Conservation (phyloP, 2,329 filamentous ascomycete species). For the Colletotrichum chrysophilum region DNA sequence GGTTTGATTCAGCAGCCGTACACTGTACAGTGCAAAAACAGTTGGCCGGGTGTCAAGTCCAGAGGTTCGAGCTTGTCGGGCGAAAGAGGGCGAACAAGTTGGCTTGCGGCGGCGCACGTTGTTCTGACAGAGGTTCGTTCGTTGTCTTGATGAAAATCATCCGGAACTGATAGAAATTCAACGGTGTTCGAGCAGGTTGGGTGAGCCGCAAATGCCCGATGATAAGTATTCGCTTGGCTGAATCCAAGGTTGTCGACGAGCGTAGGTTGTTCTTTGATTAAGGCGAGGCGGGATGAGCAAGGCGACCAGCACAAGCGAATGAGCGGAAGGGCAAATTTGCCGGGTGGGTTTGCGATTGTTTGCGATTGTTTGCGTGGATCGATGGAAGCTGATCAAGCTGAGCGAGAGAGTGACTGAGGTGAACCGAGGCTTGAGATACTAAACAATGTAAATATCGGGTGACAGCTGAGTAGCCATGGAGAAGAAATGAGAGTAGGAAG, state of each 20-base stretch:
- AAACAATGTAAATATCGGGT: not conserved
- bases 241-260: not conserved
- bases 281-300: not conserved
- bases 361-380: not conserved
- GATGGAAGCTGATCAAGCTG: not conserved
- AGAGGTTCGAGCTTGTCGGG: not conserved
- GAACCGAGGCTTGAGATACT: not conserved
- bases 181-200: not conserved
- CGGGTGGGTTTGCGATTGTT: not conserved
- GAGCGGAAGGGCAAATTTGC: not conserved
- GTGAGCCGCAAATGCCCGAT: not conserved
- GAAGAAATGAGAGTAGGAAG: not conserved
- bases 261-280: not conserved
- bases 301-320: not conserved
- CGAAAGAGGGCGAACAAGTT: not conserved
- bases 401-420: slow-evolving; percentile 7
- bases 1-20: not conserved
- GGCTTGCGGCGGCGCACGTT: not conserved
- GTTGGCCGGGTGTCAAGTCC: not conserved
- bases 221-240: not conserved
- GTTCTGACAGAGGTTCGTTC: not conserved
- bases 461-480: not conserved
- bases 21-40: not conserved
- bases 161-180: not conserved
- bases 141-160: not conserved